These are phyloP conservation scores for Creolimax fragrantissima DNA, from an alignment of 78 protist species.

Conservation along the genomic window DNA sequence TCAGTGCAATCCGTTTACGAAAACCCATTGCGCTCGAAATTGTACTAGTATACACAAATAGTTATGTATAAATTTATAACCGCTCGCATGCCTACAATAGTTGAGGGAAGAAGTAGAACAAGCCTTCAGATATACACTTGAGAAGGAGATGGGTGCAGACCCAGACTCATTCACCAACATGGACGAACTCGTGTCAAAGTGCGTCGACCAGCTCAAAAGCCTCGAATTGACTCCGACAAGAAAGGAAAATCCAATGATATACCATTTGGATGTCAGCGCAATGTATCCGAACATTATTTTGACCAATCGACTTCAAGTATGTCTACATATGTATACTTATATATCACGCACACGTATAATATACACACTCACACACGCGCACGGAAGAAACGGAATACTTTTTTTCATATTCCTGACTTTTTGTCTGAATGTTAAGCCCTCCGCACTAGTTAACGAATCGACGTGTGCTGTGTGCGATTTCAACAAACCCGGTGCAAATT, in stretches of 20 bases:
- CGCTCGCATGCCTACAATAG: no score
- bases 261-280: conserved; percentile 97
- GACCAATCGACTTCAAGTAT: conserved; percentile 94
- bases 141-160: conserved; percentile 28
- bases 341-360: background rate
- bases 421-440: background rate
- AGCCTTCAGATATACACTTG: conserved; percentile 48
- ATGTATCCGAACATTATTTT: conserved; percentile 99
- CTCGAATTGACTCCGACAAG: conserved; percentile 58
- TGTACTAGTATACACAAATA: no score
- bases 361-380: background rate
- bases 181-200: conserved; percentile 59
- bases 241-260: conserved; percentile 76
- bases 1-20: no score
- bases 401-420: no score
- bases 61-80: no score
- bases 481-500: conserved; percentile 62
- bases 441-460: conserved; percentile 70
- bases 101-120: conserved; percentile 32
- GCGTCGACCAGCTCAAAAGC: conserved; percentile 2
- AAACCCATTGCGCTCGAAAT: no score
- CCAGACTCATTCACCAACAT: background rate
- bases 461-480: conserved; percentile 85
- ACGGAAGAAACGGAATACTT: no score
- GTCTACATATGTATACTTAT: background rate